Evolutionary conservation across 2,329 filamentous ascomycete species (phyloP).

Genomic region (Phyllosticta citrichinensis): DNA sequence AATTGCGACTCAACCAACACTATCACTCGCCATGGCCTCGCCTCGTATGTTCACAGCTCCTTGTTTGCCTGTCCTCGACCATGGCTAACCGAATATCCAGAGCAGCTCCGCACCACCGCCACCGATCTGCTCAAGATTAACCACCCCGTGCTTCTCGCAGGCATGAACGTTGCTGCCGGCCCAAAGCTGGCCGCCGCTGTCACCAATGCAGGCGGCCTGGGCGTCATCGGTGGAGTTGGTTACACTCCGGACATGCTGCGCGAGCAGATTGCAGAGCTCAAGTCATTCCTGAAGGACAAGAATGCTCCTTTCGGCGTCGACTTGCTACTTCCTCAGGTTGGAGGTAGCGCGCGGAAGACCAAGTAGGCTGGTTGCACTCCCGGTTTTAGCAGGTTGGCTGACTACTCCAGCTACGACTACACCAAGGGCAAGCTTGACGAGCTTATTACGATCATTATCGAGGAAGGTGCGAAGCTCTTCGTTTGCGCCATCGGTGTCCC

Average conservation of each 20-base stretch:
- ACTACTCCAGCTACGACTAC: constrained; percentile 76
- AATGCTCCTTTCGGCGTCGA: constrained; percentile 93
- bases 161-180: constrained; percentile 98
- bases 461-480: constrained; percentile 83
- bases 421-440: constrained; percentile 96
- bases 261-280: constrained; percentile 91
- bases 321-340: constrained; percentile 85
- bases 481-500: constrained; percentile 94
- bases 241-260: constrained; percentile 97
- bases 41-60: constrained; percentile 52
- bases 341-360: constrained; percentile 87
- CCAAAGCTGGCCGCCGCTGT: constrained; percentile 94
- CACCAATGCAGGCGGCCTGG: constrained; percentile 90
- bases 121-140: constrained; percentile 98
- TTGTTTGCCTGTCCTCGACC: background rate
- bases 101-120: constrained; percentile 66
- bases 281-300: constrained; percentile 79
- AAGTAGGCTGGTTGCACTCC: constrained; percentile 46
- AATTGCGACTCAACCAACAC: constrained; percentile 1
- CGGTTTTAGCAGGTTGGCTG: background rate
- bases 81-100: background rate
- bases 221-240: constrained; percentile 89
- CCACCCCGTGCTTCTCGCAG: constrained; percentile 88
- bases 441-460: constrained; percentile 85
- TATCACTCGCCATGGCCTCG: constrained; percentile 54